phyloP scores from a whole-genome alignment of 2,329 filamentous ascomycete genomes.

The Talaromyces funiculosus region DNA sequence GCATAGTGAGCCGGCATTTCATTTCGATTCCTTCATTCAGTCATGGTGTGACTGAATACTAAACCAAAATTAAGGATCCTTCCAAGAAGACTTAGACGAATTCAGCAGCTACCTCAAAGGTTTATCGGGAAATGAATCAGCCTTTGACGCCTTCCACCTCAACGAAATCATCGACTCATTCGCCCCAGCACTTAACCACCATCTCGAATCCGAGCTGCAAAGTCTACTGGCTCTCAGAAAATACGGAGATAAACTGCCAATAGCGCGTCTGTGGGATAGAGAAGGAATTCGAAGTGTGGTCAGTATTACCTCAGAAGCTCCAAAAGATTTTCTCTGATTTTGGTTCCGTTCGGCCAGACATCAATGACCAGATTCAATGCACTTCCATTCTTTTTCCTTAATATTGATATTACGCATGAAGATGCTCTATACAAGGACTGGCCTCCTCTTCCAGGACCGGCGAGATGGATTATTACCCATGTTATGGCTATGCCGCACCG shows the following conservation, averaged over 20 bases:
- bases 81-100: background rate
- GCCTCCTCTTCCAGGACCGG: slow-evolving; percentile 9
- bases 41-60: background rate
- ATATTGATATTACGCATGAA: slow-evolving; percentile 7
- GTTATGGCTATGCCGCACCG: background rate
- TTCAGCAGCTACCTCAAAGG: slow-evolving; percentile 3
- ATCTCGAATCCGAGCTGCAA: slow-evolving; percentile 2
- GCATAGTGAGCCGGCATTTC: slow-evolving; percentile 21
- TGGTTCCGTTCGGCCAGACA: background rate
- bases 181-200: slow-evolving; percentile 1
- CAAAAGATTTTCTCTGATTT: too few relatives aligned
- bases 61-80: background rate
- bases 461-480: slow-evolving; percentile 7
- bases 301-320: background rate
- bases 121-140: background rate
- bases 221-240: background rate
- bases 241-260: slow-evolving; percentile 8
- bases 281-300: slow-evolving; percentile 11
- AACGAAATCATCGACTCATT: slow-evolving; percentile 9
- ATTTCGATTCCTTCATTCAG: background rate
- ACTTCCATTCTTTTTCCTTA: slow-evolving; percentile 13
- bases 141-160: slow-evolving; percentile 4
- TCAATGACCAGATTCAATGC: slow-evolving; percentile 8
- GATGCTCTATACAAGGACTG: slow-evolving; percentile 9
- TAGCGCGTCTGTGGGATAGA: background rate